Evolutionary conservation across 2,329 filamentous ascomycete genomes (phyloP), one percentile per base, ranked within the genome.

Genomic region (Clonostachys solani): DNA sequence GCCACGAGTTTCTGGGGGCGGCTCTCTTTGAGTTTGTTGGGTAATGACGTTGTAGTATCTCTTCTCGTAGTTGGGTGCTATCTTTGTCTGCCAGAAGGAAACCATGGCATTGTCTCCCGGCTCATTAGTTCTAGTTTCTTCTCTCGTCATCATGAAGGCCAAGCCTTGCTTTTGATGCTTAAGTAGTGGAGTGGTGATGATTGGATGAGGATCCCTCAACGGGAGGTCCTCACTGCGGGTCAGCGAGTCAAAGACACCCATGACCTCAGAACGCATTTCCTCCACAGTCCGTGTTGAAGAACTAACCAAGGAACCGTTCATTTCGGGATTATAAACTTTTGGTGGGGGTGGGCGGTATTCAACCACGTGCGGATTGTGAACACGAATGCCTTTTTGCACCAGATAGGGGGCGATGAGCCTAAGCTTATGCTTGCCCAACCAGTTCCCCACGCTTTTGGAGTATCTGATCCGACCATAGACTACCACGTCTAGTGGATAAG

Each of bases 91-190:
- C 91, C 92, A 97, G 36, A 96, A 80, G 0, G 89, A 87, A 45
- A 84, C 84, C 51, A 84, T 81, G 15, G 78, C 75, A 46, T 79
- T 77, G 43, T 86, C 81, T 4, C 75, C 70, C 0, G 73, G 71
- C 17, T 81, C 79, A 45, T 77, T 77, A n/a, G 74, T 72, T 12
- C 79, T 74, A 1, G 81, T 78, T 43, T 81, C 79, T 65, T 97
- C 92, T 52, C 89, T 87, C 17, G 80, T 79, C 10, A 75, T 82
- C 86, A 97, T 90, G 61, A 96, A 97, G 61, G 84, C 82, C 0
- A 97, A 76, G 0, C 87, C 92, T 66, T 96, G 91, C 63, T 89
- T 94, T 64, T 97, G 92, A 66, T 97, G 92, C 49, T 78, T 77
- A 40, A 96, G 81, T 16, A 97, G 70, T 29, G 81, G 74, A 0